Conservation (phyloP, 441 rosid species). For the Pelargonium australe region DNA sequence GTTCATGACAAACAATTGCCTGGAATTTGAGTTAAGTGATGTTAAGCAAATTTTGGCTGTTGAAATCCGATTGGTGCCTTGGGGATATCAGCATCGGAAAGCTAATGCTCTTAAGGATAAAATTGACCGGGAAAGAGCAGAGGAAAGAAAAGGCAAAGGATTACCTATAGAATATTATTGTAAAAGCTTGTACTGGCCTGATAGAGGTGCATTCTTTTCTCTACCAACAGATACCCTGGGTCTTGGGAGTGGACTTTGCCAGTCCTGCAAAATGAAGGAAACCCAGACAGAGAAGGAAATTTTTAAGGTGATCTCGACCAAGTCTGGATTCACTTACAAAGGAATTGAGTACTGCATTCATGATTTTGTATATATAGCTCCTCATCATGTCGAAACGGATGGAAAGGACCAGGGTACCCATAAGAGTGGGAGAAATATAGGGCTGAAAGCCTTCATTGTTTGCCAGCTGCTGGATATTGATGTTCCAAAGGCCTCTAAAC, state of each 20-base stretch:
- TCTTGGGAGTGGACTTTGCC: conserved; percentile 21
- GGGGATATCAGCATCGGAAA: conserved; percentile 62
- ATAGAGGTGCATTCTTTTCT: conserved; percentile 18
- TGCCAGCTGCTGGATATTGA: conserved; percentile 29
- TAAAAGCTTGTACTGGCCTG: conserved; percentile 20
- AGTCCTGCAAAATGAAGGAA: conserved; percentile 22
- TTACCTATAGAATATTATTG: conserved; percentile 18
- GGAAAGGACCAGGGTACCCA: conserved; percentile 15
- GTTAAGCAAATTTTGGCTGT: conserved; percentile 37
- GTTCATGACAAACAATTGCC: conserved; percentile 58
- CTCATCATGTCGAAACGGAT: conserved; percentile 9
- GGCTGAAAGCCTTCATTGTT: conserved; percentile 28
- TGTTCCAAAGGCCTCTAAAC: conserved; percentile 19
- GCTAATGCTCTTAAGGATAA: conserved; percentile 17
- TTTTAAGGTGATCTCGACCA: neutral
- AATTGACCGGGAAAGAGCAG: conserved; percentile 14
- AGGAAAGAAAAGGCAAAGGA: conserved; percentile 7
- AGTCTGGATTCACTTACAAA: conserved; percentile 10
- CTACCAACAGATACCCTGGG: conserved; percentile 18
- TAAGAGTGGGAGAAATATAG: conserved; percentile 32
- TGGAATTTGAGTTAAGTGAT: conserved; percentile 41
- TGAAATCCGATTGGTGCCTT: conserved; percentile 48
- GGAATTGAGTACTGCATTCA: conserved; percentile 14
- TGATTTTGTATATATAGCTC: conserved; percentile 19
- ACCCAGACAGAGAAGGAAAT: conserved; percentile 5